Conservation (phyloP, 345 rosid genomes). For the Eucalyptus erythrocorys region DNA sequence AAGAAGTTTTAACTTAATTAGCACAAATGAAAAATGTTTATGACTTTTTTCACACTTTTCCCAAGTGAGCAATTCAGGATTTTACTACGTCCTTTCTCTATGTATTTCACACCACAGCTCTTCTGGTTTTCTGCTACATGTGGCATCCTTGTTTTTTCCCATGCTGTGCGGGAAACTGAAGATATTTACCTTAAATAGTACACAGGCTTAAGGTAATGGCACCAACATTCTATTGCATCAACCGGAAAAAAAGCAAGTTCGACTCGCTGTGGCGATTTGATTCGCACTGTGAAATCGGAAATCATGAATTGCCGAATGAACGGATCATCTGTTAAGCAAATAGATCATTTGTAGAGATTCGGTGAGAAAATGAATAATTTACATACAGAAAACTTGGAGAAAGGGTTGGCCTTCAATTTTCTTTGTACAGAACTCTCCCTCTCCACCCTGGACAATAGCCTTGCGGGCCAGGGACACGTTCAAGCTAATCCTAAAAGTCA, state of each 20-base stretch:
- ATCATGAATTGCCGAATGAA: neutral
- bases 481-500: neutral
- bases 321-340: neutral
- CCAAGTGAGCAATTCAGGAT: neutral
- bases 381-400: neutral
- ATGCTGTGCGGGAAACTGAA: neutral
- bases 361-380: neutral
- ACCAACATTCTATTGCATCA: neutral
- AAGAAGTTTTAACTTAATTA: too few species aligned
- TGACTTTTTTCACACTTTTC: fast-evolving
- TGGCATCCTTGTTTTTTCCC: neutral
- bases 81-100: neutral
- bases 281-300: neutral
- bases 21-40: too few species aligned
- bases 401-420: neutral
- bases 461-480: neutral
- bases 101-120: neutral
- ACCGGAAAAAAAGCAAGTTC: neutral
- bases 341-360: fast-evolving
- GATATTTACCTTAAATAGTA: neutral
- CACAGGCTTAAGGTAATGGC: neutral
- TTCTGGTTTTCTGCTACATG: neutral
- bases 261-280: neutral
- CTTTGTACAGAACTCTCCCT: neutral
- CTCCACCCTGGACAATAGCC: neutral